Evolutionary conservation across 2,329 filamentous ascomycete genomes (phyloP).

Genomic region (Neurospora sp.): DNA sequence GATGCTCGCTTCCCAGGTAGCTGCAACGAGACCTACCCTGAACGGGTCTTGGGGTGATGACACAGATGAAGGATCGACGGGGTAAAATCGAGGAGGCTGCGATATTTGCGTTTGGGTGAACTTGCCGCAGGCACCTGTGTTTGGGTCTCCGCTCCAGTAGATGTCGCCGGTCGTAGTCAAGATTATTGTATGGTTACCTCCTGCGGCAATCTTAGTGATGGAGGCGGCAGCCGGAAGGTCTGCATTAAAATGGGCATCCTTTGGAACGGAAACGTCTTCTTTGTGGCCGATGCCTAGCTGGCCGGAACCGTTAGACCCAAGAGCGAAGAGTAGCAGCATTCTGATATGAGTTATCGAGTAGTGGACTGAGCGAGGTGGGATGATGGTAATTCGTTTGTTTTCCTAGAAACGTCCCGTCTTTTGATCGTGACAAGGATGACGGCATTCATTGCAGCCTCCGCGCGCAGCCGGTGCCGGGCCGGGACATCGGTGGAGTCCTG

Average conservation of each 20-base stretch:
- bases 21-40: conserved; percentile 43
- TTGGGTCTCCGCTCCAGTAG: conserved; percentile 54
- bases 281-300: conserved; percentile 64
- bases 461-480: not conserved
- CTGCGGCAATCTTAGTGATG: conserved; percentile 41
- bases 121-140: conserved; percentile 44
- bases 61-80: conserved; percentile 26
- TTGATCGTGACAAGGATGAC: not conserved
- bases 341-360: not conserved
- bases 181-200: conserved; percentile 81
- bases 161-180: conserved; percentile 50
- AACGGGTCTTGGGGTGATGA: conserved; percentile 9
- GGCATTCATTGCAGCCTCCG: not conserved
- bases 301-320: conserved; percentile 70
- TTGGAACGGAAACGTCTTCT: conserved; percentile 60
- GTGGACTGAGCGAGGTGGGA: not conserved
- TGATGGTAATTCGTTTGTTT: not conserved
- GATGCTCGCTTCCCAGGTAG: conserved; percentile 70
- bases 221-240: conserved; percentile 17
- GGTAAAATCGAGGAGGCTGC: conserved; percentile 26
- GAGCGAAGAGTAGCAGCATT: conserved; percentile 45
- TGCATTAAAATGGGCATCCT: conserved; percentile 47
- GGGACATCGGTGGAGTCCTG: not conserved
- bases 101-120: conserved; percentile 12
- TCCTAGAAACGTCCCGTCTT: not conserved